Percentiles rank a stretch among this genome's conserved stretches.
Evolutionary conservation across 1,139 yeast species (phyloP).

Genomic region (Pichia sp.): DNA sequence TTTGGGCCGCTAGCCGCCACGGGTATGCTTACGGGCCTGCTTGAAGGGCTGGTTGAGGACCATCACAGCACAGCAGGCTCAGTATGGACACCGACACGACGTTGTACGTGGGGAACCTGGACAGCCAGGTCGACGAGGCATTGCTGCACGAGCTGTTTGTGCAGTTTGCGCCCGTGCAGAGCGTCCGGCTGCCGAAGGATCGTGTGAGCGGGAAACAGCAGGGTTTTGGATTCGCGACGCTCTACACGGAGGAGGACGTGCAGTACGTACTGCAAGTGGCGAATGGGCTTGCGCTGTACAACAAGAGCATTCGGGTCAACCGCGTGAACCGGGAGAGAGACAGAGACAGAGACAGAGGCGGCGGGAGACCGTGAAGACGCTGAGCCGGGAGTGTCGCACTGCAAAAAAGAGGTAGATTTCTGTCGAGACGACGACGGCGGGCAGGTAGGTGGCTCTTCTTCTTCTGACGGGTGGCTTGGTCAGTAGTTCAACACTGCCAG

Average conservation of each 20-base stretch:
- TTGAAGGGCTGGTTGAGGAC: no score
- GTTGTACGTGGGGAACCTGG: constrained; percentile 80
- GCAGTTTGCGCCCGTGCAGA: constrained; percentile 77
- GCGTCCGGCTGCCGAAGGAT: constrained; percentile 76
- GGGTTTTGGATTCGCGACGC: constrained; percentile 88
- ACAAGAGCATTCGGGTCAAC: constrained; percentile 59
- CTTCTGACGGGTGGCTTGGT: background rate
- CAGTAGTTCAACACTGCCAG: background rate
- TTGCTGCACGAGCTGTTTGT: constrained; percentile 74
- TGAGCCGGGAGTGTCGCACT: background rate
- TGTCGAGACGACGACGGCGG: background rate
- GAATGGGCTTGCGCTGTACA: constrained; percentile 60
- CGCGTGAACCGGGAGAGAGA: constrained; percentile 33
- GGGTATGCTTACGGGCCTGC: no score
- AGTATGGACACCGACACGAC: constrained; percentile 32
- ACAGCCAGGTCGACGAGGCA: constrained; percentile 63
- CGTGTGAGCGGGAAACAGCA: constrained; percentile 66
- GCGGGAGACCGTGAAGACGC: background rate
- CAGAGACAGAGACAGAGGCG: background rate
- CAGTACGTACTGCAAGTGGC: constrained; percentile 64
- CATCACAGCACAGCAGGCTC: no score
- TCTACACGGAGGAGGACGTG: constrained; percentile 56
- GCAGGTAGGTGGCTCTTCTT: background rate
- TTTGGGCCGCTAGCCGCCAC: no score
- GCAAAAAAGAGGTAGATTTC: background rate